Evolutionary conservation across 306 rosid genomes (phyloP).

Genomic region (Benincasa hispida): DNA sequence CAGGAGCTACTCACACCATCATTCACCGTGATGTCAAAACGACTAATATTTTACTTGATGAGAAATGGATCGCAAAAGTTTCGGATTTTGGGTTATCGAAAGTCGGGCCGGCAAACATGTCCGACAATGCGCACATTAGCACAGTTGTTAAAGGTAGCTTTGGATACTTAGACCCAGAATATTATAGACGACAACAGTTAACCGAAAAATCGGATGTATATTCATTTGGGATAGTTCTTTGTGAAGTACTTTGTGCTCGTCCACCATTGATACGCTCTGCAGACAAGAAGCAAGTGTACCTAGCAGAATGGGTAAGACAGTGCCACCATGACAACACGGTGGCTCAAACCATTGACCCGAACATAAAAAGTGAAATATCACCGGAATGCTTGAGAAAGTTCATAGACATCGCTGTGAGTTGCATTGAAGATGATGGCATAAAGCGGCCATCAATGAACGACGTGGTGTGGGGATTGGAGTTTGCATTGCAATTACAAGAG

Average conservation of each 20-base stretch:
- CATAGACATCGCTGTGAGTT: conserved; percentile 1
- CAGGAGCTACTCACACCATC: conserved; percentile 6
- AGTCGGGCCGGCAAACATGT: neutral
- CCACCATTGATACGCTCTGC: neutral
- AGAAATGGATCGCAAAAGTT: conserved; percentile 28
- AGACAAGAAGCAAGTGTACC: conserved; percentile 14
- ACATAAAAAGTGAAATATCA: neutral
- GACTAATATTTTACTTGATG: conserved; percentile 24
- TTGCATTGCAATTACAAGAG: neutral
- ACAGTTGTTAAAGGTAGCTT: conserved; percentile 17
- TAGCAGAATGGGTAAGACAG: conserved; percentile 20
- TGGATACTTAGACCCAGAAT: conserved; percentile 21
- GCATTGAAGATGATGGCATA: conserved; percentile 26
- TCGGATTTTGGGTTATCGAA: conserved; percentile 35
- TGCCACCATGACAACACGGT: conserved; percentile 16
- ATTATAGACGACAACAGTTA: too few species aligned
- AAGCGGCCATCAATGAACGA: conserved; percentile 38
- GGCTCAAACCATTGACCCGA: neutral
- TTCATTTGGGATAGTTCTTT: conserved; percentile 41
- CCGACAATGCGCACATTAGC: conserved; percentile 14
- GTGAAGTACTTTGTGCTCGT: conserved; percentile 37
- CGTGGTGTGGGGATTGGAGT: conserved; percentile 10
- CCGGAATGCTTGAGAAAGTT: neutral
- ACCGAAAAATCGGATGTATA: too few species aligned
- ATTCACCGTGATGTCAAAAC: conserved; percentile 44